phyloP scores from a whole-genome alignment of 129 eudicot species.

The Glebionis coronaria region DNA sequence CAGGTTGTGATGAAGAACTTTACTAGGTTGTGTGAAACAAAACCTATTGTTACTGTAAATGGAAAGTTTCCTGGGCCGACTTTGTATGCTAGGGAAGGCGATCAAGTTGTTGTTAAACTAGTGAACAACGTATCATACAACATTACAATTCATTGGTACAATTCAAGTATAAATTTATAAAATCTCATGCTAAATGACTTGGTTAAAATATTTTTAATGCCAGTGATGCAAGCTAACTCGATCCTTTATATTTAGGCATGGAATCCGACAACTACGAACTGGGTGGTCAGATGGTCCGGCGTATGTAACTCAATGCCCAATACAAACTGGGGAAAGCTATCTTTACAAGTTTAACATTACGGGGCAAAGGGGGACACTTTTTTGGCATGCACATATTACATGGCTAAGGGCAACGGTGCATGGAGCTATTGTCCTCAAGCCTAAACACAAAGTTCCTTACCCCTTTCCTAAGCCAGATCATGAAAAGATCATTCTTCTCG shows the following conservation, averaged over 20 bases:
- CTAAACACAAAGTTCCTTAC: conserved; percentile 60
- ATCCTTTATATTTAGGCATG: conserved; percentile 56
- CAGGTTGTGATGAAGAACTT: conserved; percentile 71
- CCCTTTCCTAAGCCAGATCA: conserved; percentile 81
- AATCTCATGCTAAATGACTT: background rate
- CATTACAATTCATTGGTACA: conserved; percentile 75
- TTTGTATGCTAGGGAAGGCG: conserved; percentile 73
- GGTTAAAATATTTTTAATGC: no score
- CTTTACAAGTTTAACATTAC: conserved; percentile 63
- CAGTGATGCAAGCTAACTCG: background rate
- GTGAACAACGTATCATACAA: conserved; percentile 62
- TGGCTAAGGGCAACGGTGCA: conserved; percentile 84
- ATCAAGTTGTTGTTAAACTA: conserved; percentile 50
- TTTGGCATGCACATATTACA: conserved; percentile 82
- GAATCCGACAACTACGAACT: conserved; percentile 64
- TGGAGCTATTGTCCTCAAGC: conserved; percentile 75
- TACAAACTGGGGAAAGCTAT: conserved; percentile 72
- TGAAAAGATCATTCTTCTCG: conserved; percentile 53
- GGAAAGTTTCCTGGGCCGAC: conserved; percentile 88
- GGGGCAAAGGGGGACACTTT: conserved; percentile 85
- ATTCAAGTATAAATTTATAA: background rate
- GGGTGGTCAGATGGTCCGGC: conserved; percentile 95
- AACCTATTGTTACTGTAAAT: conserved; percentile 68
- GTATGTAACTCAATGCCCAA: conserved; percentile 76
- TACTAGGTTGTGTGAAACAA: conserved; percentile 59